Evolutionary conservation across 345 rosid genomes (phyloP).

Genomic region (Ailanthus altissimus): DNA sequence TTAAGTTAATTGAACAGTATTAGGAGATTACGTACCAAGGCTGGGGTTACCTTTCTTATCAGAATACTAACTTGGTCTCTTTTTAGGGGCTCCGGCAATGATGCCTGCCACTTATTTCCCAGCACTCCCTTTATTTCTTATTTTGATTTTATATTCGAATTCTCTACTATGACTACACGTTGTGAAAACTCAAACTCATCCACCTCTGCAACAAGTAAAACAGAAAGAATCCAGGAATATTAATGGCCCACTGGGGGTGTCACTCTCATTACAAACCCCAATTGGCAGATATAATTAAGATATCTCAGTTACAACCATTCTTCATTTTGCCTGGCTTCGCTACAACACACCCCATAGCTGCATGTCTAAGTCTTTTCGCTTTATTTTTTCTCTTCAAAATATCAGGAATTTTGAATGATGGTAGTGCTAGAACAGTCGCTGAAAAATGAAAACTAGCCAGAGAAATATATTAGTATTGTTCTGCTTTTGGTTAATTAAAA

Average conservation of each 20-base stretch:
- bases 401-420: too few species aligned
- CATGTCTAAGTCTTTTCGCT: neutral
- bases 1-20: neutral
- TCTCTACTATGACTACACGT: neutral
- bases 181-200: neutral
- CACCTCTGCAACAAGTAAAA: slow-evolving; percentile 15
- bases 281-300: slow-evolving; percentile 12
- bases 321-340: neutral
- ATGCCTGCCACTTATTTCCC: slow-evolving; percentile 35
- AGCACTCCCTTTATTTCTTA: neutral
- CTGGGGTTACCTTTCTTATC: neutral
- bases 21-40: slow-evolving; percentile 8
- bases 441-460: too few species aligned
- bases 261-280: slow-evolving; percentile 19
- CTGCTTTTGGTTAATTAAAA: too few species aligned
- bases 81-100: slow-evolving; percentile 35
- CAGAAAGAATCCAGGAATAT: slow-evolving; percentile 6
- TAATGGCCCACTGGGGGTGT: slow-evolving; percentile 9
- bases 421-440: too few species aligned
- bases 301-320: neutral
- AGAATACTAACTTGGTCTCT: neutral
- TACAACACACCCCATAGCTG: neutral
- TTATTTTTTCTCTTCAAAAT: neutral
- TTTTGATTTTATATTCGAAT: neutral
- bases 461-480: too few species aligned